These are phyloP conservation scores for Blumeria graminis DNA, from an alignment of 2,329 filamentous ascomycete species.

Conservation along the genomic window DNA sequence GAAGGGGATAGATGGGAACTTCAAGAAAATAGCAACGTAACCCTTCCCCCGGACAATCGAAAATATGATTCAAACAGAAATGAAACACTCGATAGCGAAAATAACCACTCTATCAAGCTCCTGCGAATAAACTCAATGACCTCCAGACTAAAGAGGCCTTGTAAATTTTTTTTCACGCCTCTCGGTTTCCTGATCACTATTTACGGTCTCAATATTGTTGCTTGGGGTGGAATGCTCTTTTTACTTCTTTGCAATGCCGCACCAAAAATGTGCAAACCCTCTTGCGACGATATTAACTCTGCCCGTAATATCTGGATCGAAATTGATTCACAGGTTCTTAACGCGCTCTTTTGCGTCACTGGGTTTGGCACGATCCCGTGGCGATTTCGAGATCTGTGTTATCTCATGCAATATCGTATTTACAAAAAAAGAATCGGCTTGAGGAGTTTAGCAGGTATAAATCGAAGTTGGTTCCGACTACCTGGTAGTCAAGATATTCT, in stretches of 20 bases:
- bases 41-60: too few relatives aligned
- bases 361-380: conserved; percentile 67
- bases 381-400: conserved; percentile 62
- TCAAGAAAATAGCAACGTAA: too few relatives aligned
- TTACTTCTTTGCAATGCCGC: conserved; percentile 54
- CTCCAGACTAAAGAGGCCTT: conserved; percentile 27
- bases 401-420: conserved; percentile 39
- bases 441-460: conserved; percentile 46
- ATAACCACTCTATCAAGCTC: too few relatives aligned
- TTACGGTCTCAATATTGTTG: conserved; percentile 62
- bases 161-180: conserved; percentile 50
- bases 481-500: conserved; percentile 37
- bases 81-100: too few relatives aligned
- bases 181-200: conserved; percentile 54
- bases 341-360: conserved; percentile 66
- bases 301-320: conserved; percentile 70
- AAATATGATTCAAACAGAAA: too few relatives aligned
- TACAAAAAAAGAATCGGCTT: conserved; percentile 28
- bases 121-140: too few relatives aligned
- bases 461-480: conserved; percentile 53
- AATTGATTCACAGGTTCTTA: conserved; percentile 60
- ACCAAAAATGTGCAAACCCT: conserved; percentile 46
- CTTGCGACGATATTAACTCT: conserved; percentile 49
- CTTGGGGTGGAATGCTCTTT: conserved; percentile 83
- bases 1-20: too few relatives aligned